Conservation (phyloP, 139 green algal genomes). For the Ettlia oleoabundans region DNA sequence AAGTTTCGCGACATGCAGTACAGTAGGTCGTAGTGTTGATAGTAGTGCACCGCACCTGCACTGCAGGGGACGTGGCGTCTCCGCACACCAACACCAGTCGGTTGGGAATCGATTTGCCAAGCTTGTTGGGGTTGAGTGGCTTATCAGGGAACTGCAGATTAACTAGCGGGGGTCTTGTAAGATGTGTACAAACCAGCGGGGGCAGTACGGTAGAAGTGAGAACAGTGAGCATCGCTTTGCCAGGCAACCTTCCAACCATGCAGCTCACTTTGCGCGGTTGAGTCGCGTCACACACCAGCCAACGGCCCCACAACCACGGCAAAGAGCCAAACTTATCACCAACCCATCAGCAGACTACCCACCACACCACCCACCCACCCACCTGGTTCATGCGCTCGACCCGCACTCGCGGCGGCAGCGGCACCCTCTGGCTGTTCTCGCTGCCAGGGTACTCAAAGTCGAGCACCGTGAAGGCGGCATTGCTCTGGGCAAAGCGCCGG, state of each 20-base stretch:
- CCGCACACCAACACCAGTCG: slow-evolving; percentile 21
- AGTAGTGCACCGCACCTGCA: slow-evolving; percentile 16
- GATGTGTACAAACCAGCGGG: neutral
- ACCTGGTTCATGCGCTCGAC: slow-evolving; percentile 69
- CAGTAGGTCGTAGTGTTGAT: no score
- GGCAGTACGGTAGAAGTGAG: no score
- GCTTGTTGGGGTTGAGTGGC: slow-evolving; percentile 5
- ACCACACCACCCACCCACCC: neutral
- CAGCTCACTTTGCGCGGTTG: no score
- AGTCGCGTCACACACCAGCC: neutral
- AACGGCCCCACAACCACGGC: neutral
- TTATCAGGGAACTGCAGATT: slow-evolving; percentile 2
- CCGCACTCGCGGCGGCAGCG: slow-evolving; percentile 42
- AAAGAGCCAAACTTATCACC: neutral
- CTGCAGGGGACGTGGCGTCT: neutral
- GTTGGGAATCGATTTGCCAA: slow-evolving; percentile 10
- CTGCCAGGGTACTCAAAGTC: slow-evolving; percentile 68
- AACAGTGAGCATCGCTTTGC: no score
- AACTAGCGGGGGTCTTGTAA: neutral
- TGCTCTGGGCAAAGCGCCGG: slow-evolving; percentile 65
- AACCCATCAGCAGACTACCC: neutral
- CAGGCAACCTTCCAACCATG: no score
- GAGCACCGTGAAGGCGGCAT: slow-evolving; percentile 81
- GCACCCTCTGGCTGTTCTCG: neutral
- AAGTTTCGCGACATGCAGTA: no score